Base-by-base conservation (phyloP, 345 rosid species). In the Linum usitatissimum region DNA sequence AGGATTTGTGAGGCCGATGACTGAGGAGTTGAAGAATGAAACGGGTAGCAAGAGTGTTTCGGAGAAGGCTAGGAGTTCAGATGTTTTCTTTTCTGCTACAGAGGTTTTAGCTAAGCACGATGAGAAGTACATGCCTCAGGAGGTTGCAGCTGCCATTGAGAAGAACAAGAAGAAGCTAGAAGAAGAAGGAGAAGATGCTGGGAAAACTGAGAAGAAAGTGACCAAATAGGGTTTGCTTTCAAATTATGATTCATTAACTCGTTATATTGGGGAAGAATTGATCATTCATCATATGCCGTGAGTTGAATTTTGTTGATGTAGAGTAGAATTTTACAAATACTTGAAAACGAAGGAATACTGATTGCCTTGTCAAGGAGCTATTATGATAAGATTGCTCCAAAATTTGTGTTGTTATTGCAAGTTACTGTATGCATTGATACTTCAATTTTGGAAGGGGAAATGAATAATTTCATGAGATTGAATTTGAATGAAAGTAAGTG, bases 101-200 rank as follows among this genome's bases (percentile, higher is more conserved):
- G 96, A 87, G 71, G 99, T 93, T 76, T 75, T 93, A 66, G 97
- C 99, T 48, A 93, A 93, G 86, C 97, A 93, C 13, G 97, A 93
- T 9, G 99, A 93, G 76, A 93, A 93, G 87, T 93, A 93, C 73
- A 93, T 90, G 99, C 99, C 99, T 0, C 59, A 64, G 62, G 99
- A 90, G 66, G 99, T 90, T 42, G 99, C 97, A 0, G 99, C 86
- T 2, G 99, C 97, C 0, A 84, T 90, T 66, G 96, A 93, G 84
- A 93, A 84, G 88, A 93, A 93, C 59, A 93, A 83, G 85, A 84
- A 93, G 86, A 62, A 65, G 68, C 68, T 83, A 61, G 86, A 79
- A 67, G 87, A 80, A 0, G 74, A 59, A 13, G 70, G 71, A 61
- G 80, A 61, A 13, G 39, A 19, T 21, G 67, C 59, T 55, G 71